Conservation (phyloP, 2,329 filamentous ascomycete genomes). For the Neonectria magnoliae region DNA sequence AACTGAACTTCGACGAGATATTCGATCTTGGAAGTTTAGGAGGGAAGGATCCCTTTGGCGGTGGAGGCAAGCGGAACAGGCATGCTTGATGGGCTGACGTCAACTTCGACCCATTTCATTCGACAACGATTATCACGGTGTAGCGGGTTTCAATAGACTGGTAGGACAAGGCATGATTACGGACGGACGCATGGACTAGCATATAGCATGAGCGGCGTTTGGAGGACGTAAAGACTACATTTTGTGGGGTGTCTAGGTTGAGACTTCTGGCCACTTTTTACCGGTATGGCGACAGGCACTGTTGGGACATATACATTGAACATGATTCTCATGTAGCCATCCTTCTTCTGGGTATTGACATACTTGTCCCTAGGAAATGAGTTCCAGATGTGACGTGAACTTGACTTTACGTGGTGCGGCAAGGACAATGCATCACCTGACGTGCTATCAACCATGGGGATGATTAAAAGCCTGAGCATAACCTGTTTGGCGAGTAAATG, state of each 20-base stretch:
- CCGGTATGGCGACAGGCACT: constrained; percentile 25
- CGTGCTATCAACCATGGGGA: neutral
- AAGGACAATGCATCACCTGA: neutral
- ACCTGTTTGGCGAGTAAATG: neutral
- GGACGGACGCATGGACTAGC: constrained; percentile 49
- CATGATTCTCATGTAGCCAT: constrained; percentile 20
- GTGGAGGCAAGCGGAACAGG: constrained; percentile 60
- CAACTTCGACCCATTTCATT: constrained; percentile 20
- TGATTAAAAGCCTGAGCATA: neutral
- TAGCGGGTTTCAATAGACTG: constrained; percentile 39
- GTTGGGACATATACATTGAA: constrained; percentile 29
- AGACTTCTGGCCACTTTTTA: constrained; percentile 32
- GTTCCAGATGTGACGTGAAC: neutral
- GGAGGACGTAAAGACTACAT: constrained; percentile 46
- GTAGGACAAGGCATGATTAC: constrained; percentile 45
- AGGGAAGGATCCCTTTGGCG: constrained; percentile 68
- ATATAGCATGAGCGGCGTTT: constrained; percentile 52
- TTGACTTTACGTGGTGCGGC: neutral
- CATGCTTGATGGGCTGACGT: constrained; percentile 50
- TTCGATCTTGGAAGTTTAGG: constrained; percentile 73
- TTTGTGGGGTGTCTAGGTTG: constrained; percentile 36
- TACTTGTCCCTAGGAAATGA: neutral
- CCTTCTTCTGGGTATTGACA: neutral
- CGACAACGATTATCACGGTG: constrained; percentile 33
- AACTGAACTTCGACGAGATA: constrained; percentile 78